Evolutionary conservation across 2,329 filamentous ascomycete species (phyloP).

Genomic region (Trichoderma simmonsii): DNA sequence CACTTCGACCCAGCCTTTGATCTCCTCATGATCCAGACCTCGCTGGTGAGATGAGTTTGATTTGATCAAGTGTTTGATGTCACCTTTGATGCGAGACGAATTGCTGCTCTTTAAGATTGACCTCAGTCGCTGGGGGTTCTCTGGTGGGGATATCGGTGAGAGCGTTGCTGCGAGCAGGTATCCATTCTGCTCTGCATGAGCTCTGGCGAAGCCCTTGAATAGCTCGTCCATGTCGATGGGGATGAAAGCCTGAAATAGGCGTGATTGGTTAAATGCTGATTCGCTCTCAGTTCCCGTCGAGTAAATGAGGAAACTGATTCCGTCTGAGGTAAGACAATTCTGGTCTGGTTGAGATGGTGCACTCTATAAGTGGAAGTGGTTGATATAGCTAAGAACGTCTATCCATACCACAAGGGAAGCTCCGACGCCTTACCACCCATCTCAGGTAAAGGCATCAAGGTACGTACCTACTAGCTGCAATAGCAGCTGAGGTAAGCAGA

Average conservation of each 20-base stretch:
- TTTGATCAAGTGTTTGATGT: conserved; percentile 70
- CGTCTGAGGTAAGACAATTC: neutral
- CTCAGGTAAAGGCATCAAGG: neutral
- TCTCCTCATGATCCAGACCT: conserved; percentile 63
- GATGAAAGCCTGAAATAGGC: neutral
- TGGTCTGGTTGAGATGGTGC: neutral
- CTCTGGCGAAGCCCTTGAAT: conserved; percentile 69
- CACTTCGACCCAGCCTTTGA: conserved; percentile 81
- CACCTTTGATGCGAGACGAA: conserved; percentile 59
- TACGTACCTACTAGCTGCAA: conserved; percentile 16
- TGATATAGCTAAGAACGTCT: neutral
- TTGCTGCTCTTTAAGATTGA: conserved; percentile 71
- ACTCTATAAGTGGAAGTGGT: neutral
- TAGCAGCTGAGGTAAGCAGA: neutral
- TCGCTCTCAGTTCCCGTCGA: neutral
- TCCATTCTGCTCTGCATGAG: conserved; percentile 63
- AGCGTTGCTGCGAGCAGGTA: conserved; percentile 72
- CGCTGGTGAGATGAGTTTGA: conserved; percentile 53
- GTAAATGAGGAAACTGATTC: neutral
- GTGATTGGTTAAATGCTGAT: neutral
- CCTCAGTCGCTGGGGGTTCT: conserved; percentile 63
- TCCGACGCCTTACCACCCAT: neutral
- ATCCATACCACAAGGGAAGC: conserved; percentile 1
- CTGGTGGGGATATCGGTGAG: conserved; percentile 62
- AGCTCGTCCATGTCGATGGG: conserved; percentile 65